phyloP scores from a whole-genome alignment of 2,329 filamentous ascomycete genomes.

The Hyphodiscus sp. region DNA sequence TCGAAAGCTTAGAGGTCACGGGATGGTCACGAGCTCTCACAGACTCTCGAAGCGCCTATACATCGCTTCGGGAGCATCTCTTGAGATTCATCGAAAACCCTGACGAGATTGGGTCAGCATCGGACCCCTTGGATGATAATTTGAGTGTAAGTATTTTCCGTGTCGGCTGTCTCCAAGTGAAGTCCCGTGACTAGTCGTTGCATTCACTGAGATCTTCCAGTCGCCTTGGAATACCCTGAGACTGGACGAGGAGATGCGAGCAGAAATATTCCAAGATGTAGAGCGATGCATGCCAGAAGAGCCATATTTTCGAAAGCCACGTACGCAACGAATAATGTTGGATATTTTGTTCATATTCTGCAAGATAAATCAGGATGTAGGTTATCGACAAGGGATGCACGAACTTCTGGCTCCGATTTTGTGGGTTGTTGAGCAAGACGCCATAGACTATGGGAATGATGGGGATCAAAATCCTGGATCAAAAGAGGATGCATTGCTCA shows the following conservation, averaged over 20 bases:
- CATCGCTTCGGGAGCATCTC: constrained; percentile 64
- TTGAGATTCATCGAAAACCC: constrained; percentile 79
- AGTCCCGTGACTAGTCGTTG: not conserved
- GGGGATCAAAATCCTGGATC: constrained; percentile 30
- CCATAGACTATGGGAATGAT: constrained; percentile 46
- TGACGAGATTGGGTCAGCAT: constrained; percentile 65
- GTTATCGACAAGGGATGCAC: constrained; percentile 98
- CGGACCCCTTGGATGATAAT: constrained; percentile 85
- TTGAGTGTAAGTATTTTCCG: constrained; percentile 38
- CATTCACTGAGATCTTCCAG: constrained; percentile 47
- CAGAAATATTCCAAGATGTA: constrained; percentile 92
- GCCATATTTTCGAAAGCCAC: constrained; percentile 75
- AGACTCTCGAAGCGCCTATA: constrained; percentile 69
- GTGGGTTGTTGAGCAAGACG: constrained; percentile 77
- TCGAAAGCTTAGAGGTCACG: constrained; percentile 55
- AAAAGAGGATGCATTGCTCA: constrained; percentile 34
- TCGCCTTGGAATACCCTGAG: constrained; percentile 88
- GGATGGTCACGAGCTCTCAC: constrained; percentile 64
- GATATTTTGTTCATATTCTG: constrained; percentile 93
- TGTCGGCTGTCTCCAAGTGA: not conserved
- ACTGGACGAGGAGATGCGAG: constrained; percentile 74
- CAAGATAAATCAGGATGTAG: constrained; percentile 79
- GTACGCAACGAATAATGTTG: constrained; percentile 73
- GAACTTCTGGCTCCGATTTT: constrained; percentile 87
- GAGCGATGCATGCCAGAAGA: constrained; percentile 86